These are phyloP conservation scores for Trichoderma asperellum DNA, from an alignment of 2,329 filamentous ascomycete genomes.

Conservation along the genomic window DNA sequence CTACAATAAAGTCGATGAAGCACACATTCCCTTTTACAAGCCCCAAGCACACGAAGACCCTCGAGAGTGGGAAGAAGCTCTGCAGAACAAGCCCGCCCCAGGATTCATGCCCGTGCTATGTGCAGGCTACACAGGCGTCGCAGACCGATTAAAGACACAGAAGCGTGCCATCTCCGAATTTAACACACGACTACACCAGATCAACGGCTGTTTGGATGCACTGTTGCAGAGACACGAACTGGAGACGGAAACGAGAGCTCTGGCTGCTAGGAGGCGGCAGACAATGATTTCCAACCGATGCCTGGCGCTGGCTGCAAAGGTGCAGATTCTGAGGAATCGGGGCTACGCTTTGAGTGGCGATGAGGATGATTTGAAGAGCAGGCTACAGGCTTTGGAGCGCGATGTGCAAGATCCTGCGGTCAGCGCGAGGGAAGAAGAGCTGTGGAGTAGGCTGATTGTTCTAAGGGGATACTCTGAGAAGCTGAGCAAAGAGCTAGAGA, in stretches of 20 bases:
- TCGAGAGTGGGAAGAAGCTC: constrained; percentile 81
- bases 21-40: constrained; percentile 75
- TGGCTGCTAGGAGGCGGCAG: constrained; percentile 74
- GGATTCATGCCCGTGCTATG: constrained; percentile 78
- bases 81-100: constrained; percentile 75
- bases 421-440: constrained; percentile 76
- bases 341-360: constrained; percentile 80
- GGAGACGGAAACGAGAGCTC: constrained; percentile 71
- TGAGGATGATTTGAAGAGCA: constrained; percentile 77
- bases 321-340: constrained; percentile 78
- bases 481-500: constrained; percentile 74
- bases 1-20: constrained; percentile 81
- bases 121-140: constrained; percentile 72
- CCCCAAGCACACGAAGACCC: constrained; percentile 72
- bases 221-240: constrained; percentile 79
- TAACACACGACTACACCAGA: constrained; percentile 74
- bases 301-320: constrained; percentile 74
- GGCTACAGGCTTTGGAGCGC: constrained; percentile 70
- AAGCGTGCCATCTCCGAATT: constrained; percentile 69
- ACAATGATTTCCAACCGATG: constrained; percentile 73
- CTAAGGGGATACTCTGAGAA: constrained; percentile 73
- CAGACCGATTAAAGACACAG: constrained; percentile 73
- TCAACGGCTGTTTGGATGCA: constrained; percentile 73
- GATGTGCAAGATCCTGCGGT: constrained; percentile 74
- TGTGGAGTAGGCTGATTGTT: constrained; percentile 80